A percentile compares a stretch with the other conserved stretches of the same genome.
Evolutionary conservation across 257 asterid species (phyloP).

Genomic region (Solanum medicagineum): DNA sequence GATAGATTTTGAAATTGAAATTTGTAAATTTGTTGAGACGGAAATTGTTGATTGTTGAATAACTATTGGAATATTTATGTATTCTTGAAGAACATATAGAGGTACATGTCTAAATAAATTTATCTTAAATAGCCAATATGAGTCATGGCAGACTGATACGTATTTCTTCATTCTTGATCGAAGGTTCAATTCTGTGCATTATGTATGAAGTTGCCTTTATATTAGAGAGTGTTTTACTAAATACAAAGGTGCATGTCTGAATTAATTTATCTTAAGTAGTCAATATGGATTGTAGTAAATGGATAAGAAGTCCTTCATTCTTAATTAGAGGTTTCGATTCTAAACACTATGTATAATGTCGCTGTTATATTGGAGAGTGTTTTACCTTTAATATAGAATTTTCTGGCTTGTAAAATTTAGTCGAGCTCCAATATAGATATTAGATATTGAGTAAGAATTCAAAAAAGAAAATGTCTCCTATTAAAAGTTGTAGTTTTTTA

Average conservation of each 20-base stretch:
- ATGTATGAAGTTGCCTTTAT: neutral
- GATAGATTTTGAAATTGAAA: neutral
- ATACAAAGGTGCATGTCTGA: no score
- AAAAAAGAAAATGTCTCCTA: neutral
- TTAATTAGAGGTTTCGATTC: no score
- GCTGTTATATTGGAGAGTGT: neutral
- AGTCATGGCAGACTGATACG: accelerated
- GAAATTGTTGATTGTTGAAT: neutral
- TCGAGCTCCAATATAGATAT: neutral
- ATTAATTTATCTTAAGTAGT: no score
- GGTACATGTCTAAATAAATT: neutral
- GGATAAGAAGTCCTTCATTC: no score
- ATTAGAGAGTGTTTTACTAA: neutral
- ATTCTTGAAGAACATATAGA: neutral
- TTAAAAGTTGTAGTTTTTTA: no score
- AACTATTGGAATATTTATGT: neutral
- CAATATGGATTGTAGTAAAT: no score
- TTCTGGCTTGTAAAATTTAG: accelerated
- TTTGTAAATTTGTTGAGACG: neutral
- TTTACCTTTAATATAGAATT: neutral
- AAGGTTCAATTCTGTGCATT: neutral
- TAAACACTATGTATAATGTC: no score
- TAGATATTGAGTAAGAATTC: neutral
- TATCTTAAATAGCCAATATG: neutral
- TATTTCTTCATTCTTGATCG: neutral